Evolutionary conservation across 257 asterid species (phyloP).

Genomic region (Scutellaria baicalensis): DNA sequence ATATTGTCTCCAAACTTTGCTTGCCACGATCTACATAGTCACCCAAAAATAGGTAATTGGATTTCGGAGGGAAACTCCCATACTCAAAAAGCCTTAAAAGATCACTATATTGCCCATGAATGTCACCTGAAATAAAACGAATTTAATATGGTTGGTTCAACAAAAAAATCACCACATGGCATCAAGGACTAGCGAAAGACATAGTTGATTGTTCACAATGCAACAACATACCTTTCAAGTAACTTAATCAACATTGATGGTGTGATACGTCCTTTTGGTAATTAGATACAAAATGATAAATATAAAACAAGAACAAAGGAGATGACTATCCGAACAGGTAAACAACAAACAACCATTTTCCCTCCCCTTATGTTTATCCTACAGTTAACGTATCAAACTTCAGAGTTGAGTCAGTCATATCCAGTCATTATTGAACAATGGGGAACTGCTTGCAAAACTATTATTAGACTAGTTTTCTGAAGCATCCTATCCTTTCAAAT

Average conservation of each 20-base stretch:
- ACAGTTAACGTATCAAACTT: background rate
- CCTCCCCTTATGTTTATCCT: background rate
- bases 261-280: background rate
- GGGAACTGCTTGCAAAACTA: background rate
- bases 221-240: background rate
- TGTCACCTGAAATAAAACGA: slow-evolving; percentile 38
- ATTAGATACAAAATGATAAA: background rate
- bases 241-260: background rate
- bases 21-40: slow-evolving; percentile 57
- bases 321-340: background rate
- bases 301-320: background rate
- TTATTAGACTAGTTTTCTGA: background rate
- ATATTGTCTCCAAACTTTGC: slow-evolving; percentile 55
- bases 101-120: slow-evolving; percentile 59
- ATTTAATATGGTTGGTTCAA: background rate
- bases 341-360: background rate
- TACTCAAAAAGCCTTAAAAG: slow-evolving; percentile 59
- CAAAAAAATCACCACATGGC: slow-evolving; percentile 5
- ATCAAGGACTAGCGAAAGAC: background rate
- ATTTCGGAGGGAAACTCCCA: slow-evolving; percentile 52
- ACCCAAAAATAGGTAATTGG: slow-evolving; percentile 53
- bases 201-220: background rate
- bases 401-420: background rate
- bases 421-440: background rate
- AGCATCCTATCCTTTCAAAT: background rate